These are phyloP conservation scores for Malus orientalis DNA, from an alignment of 306 rosid genomes.

Conservation along the genomic window DNA sequence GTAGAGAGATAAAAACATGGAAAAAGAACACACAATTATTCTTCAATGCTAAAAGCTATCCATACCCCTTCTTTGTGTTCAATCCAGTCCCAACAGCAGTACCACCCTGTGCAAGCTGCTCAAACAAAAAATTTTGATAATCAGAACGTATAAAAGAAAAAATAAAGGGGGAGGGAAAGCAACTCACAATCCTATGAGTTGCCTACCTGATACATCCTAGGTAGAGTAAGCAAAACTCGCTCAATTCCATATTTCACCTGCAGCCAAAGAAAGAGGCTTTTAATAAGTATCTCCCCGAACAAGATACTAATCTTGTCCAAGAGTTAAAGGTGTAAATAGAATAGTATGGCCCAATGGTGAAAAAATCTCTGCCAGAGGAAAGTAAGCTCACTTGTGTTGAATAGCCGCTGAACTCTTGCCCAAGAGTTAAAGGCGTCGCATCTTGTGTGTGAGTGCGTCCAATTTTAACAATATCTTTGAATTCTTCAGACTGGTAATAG, in stretches of 20 bases:
- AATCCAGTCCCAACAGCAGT: slow-evolving; percentile 99
- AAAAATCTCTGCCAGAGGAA: slow-evolving; percentile 1
- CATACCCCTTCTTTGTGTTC: slow-evolving; percentile 96
- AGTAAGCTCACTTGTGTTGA: slow-evolving; percentile 73
- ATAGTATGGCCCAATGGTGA: background rate
- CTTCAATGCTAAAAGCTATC: slow-evolving; percentile 14
- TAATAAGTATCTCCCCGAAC: slow-evolving; percentile 5
- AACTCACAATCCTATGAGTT: background rate
- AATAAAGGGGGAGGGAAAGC: background rate
- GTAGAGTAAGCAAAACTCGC: slow-evolving; percentile 65
- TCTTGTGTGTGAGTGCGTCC: slow-evolving; percentile 99
- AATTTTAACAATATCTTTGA: slow-evolving; percentile 91
- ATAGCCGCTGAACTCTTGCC: slow-evolving; percentile 97
- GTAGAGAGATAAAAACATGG: background rate
- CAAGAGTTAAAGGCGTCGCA: slow-evolving; percentile 97
- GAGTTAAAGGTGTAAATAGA: background rate
- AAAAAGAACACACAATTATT: background rate
- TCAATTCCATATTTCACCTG: slow-evolving; percentile 93
- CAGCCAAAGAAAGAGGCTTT: slow-evolving; percentile 27
- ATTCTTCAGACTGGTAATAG: slow-evolving; percentile 66
- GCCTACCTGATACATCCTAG: slow-evolving; percentile 84
- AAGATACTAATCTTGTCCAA: slow-evolving; percentile 1
- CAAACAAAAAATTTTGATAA: slow-evolving; percentile 26
- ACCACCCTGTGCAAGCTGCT: slow-evolving; percentile 98
- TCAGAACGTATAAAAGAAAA: slow-evolving; percentile 20